Evolutionary conservation across 495 filamentous ascomycete species (phyloP).

Genomic region (Pyronema omphalodes): DNA sequence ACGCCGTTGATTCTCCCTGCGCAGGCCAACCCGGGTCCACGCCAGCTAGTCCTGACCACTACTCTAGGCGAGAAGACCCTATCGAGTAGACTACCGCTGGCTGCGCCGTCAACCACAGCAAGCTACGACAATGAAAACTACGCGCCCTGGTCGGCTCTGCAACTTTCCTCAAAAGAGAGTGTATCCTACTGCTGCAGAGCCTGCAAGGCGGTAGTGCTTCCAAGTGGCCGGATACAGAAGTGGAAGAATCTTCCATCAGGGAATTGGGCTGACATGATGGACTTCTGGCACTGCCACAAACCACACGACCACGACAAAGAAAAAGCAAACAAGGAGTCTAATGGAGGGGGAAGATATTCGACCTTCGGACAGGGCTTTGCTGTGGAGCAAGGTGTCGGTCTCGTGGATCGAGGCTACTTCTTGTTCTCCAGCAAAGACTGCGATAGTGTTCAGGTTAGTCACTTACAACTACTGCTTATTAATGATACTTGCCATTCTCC

Average conservation of each 20-base stretch:
- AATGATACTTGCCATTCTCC: not conserved
- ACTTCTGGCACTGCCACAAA: slow-evolving; percentile 99
- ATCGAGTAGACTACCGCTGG: slow-evolving; percentile 54
- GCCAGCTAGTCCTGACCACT: slow-evolving; percentile 25
- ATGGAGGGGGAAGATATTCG: not conserved
- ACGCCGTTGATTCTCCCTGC: slow-evolving; percentile 49
- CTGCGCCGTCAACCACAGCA: slow-evolving; percentile 25
- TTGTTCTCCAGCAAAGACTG: slow-evolving; percentile 50
- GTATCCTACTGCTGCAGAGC: slow-evolving; percentile 44
- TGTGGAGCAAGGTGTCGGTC: slow-evolving; percentile 43
- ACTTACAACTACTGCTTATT: slow-evolving; percentile 19
- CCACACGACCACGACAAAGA: slow-evolving; percentile 35
- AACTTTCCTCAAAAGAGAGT: slow-evolving; percentile 31
- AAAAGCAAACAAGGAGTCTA: slow-evolving; percentile 2
- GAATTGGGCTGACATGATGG: slow-evolving; percentile 99
- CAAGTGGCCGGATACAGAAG: slow-evolving; percentile 27
- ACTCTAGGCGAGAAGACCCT: slow-evolving; percentile 29
- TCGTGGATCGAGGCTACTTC: slow-evolving; percentile 66
- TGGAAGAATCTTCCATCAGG: slow-evolving; percentile 95
- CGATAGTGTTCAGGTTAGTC: slow-evolving; percentile 37
- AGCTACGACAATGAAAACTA: slow-evolving; percentile 17
- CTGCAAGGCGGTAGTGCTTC: slow-evolving; percentile 36
- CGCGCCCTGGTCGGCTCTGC: slow-evolving; percentile 53
- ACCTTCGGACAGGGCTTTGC: slow-evolving; percentile 26
- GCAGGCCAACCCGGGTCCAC: slow-evolving; percentile 28